phyloP scores from a whole-genome alignment of 345 rosid species.

The Eutrema yunnanense region DNA sequence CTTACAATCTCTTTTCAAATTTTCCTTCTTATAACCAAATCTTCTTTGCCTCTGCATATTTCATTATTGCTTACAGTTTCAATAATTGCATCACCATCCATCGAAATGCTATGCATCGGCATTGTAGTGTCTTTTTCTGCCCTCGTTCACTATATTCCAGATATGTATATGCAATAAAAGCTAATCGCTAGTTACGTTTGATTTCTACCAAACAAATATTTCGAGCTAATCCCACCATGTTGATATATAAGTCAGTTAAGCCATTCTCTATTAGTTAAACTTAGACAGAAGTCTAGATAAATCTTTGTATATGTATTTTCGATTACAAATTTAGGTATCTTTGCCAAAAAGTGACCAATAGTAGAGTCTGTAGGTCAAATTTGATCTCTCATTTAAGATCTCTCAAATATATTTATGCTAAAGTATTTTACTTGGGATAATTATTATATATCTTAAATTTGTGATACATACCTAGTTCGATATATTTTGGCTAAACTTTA shows the following conservation, averaged over 20 bases:
- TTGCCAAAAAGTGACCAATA: neutral
- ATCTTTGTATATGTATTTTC: too few relatives aligned
- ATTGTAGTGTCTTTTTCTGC: slow-evolving; percentile 10
- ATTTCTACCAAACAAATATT: neutral
- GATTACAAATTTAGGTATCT: too few relatives aligned
- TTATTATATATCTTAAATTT: too few relatives aligned
- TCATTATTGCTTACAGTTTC: slow-evolving; percentile 4
- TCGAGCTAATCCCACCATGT: neutral
- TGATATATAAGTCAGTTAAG: neutral
- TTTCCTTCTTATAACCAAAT: neutral
- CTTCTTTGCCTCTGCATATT: neutral
- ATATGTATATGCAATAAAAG: neutral
- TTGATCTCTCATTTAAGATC: neutral
- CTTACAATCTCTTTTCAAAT: neutral
- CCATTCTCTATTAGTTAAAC: too few relatives aligned
- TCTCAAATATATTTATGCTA: neutral
- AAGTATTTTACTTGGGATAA: too few relatives aligned
- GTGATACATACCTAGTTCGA: neutral
- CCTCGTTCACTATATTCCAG: neutral
- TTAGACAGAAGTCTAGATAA: too few relatives aligned
- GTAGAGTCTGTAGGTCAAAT: neutral
- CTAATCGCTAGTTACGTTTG: neutral
- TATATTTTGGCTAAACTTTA: neutral
- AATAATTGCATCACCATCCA: slow-evolving; percentile 6
- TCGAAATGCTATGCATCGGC: slow-evolving; percentile 16